Evolutionary conservation across 2,329 filamentous ascomycete genomes (phyloP), one percentile per base, ranked within the genome.

Genomic region (Thermothelomyces thermophilus): DNA sequence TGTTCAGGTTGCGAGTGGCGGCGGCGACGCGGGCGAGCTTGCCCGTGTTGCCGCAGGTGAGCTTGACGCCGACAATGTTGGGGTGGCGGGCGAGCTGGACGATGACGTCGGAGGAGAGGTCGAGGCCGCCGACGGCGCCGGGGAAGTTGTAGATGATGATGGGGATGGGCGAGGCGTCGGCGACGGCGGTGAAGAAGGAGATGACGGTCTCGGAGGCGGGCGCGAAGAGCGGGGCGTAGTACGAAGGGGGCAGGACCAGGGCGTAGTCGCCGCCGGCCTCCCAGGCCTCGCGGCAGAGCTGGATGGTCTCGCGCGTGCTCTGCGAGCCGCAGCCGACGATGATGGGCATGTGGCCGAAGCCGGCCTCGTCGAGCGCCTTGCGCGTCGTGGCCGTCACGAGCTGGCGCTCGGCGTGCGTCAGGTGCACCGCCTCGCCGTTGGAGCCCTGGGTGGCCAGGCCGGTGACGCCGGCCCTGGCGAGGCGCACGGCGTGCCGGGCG

Each of bases 361-460:
- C 84, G 28, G 80, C 77, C 10, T 75, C 73, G 63, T 87, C 78
- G 39, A 90, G 73, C 13, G 85, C 84, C 54, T 77, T 74, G 35
- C 87, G 82, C 1, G 86, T 90, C 30, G 83, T 80, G 44, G 71
- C 70, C 6, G 84, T 90, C 59, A 91, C 80, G 45, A 79, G 70
- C 41, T 77, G 76, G 52, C 86, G 80, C 69, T 91, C 87, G 20
- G 76, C 71, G 59, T 83, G 83, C 37, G 82, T 82, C 30, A 91
- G 75, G 62, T 90, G 86, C 11, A 90, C 86, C 7, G 87, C 86
- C 71, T 93, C 87, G 60, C 87, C 87, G 63, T 91, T 91, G 63
- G 84, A 88, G 41, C 87, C 87, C 65, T 90, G 86, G 10, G 84
- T 87, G 42, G 86, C 84, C 41, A 91, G 74, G 17, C 86, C 86